Evolutionary conservation across 192 early-diverging fungal species (phyloP), one percentile per base, ranked within the genome.

Genomic region (Coemansia sp.): DNA sequence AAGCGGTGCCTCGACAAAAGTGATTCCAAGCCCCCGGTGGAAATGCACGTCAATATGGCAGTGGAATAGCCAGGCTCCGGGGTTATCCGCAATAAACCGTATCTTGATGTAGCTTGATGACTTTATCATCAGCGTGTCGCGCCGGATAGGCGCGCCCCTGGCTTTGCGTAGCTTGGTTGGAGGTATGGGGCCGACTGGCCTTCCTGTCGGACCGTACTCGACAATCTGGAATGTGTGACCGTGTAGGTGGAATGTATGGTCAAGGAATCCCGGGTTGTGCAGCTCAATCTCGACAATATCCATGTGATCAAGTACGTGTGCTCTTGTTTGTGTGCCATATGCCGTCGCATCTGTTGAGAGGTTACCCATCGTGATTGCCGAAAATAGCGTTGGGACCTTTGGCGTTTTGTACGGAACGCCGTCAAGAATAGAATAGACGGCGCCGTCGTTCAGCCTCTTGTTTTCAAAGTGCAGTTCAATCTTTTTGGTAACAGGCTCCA

Each of bases 171-270:
- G 25, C 8, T 32, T 23, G 41, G 15, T 20, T 8, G 49, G 49
- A 9, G 23, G 23, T 52, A 20, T 20, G 7, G 49, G 23, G 10
- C 7, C 13, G 22, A 22, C 6, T 1, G 38, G 38, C 7, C 22
- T 20, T 25, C 23, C 49, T 34, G 33, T 57, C 14, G 75, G 64
- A 61, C 87, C 84, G 35, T 80, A 82, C 45, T 79, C 85, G 32
- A 88, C 83, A n/a, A 95, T 74, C 69, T 93, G 89, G 84, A 95
- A 93, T 3, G 66, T 66, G 66, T 91, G 89, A 9, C 90, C 90
- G 72, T 93, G 93, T 19, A 92, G 70, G 74, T 95, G 92, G 79
- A 92, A 82, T 42, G 84, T 62, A 45, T 95, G 93, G 43, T 74
- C 68, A 52, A 85, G 87, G 36, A 57, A 50, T 59, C 90, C 88